Percentiles rank a stretch among this genome's conserved stretches.
Conservation (phyloP, 2,329 filamentous ascomycete genomes). For the Arthrobotrys pseudoclavata region DNA sequence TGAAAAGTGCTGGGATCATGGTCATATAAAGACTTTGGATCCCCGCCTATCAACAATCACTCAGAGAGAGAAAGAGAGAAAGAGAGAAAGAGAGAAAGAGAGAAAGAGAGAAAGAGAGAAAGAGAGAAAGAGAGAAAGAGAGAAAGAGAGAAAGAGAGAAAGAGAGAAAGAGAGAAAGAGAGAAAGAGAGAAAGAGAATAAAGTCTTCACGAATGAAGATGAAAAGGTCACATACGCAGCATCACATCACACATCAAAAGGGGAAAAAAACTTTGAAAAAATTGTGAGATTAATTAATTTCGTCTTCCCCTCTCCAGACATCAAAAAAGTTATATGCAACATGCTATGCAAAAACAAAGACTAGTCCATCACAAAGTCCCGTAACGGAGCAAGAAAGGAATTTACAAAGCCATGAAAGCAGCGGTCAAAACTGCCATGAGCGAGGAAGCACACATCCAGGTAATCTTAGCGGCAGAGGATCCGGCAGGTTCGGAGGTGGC, state of each 20-base stretch:
- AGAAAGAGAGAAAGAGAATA: not conserved
- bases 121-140: not conserved
- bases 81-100: not conserved
- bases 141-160: too few relatives aligned
- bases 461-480: constrained; percentile 46
- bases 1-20: not conserved
- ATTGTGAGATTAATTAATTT: constrained; percentile 11
- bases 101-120: not conserved
- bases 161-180: not conserved
- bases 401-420: constrained; percentile 59
- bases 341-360: constrained; percentile 31
- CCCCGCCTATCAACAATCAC: not conserved
- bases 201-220: not conserved
- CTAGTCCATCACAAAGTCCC: constrained; percentile 8
- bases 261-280: constrained; percentile 4
- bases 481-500: constrained; percentile 33
- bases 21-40: not conserved
- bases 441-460: constrained; percentile 59
- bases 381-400: constrained; percentile 8
- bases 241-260: not conserved
- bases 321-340: constrained; percentile 2
- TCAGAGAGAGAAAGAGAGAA: too few relatives aligned
- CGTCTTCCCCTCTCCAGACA: constrained; percentile 7
- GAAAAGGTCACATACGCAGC: too few relatives aligned
- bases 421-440: constrained; percentile 57